Percentiles rank a stretch among this genome's conserved stretches.
phyloP scores from a whole-genome alignment of 495 filamentous ascomycete genomes.

The Penicillium samsonianum region DNA sequence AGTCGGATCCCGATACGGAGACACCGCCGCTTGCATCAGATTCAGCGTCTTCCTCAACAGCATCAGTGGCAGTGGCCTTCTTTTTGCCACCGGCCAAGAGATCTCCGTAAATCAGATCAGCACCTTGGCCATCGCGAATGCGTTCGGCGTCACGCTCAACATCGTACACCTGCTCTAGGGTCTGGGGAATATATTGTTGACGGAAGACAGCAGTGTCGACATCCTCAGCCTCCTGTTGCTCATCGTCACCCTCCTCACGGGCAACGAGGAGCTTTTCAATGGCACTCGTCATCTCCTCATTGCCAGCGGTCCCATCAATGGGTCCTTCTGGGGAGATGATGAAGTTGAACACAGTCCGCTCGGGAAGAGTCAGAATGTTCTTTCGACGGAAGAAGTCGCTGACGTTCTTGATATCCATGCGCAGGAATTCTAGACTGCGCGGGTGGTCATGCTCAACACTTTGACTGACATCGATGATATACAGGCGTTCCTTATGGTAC shows the following conservation, averaged over 20 bases:
- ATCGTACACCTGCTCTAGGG: conserved; percentile 91
- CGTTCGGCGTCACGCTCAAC: conserved; percentile 85
- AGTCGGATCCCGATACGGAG: conserved; percentile 46
- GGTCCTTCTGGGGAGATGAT: conserved; percentile 63
- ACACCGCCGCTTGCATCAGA: conserved; percentile 53
- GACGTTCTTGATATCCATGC: conserved; percentile 97
- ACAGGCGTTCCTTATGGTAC: conserved; percentile 79
- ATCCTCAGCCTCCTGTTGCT: conserved; percentile 52
- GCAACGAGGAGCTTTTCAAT: conserved; percentile 52
- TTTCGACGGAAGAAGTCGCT: conserved; percentile 87
- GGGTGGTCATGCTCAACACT: conserved; percentile 97
- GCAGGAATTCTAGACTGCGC: conserved; percentile 82
- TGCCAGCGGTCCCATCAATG: conserved; percentile 34
- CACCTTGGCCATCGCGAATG: conserved; percentile 68
- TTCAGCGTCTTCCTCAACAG: conserved; percentile 40
- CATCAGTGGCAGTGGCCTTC: conserved; percentile 35
- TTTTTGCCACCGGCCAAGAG: conserved; percentile 70
- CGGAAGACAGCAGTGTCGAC: conserved; percentile 90
- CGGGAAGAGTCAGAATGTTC: conserved; percentile 73
- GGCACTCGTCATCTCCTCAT: conserved; percentile 45
- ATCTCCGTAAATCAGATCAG: conserved; percentile 75
- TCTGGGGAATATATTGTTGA: conserved; percentile 93
- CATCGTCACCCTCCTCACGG: conserved; percentile 43
- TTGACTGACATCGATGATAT: conserved; percentile 97
- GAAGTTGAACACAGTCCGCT: conserved; percentile 77